Evolutionary conservation across 2,329 filamentous ascomycete genomes (phyloP).

Genomic region (Pseudogymnoascus sp.): DNA sequence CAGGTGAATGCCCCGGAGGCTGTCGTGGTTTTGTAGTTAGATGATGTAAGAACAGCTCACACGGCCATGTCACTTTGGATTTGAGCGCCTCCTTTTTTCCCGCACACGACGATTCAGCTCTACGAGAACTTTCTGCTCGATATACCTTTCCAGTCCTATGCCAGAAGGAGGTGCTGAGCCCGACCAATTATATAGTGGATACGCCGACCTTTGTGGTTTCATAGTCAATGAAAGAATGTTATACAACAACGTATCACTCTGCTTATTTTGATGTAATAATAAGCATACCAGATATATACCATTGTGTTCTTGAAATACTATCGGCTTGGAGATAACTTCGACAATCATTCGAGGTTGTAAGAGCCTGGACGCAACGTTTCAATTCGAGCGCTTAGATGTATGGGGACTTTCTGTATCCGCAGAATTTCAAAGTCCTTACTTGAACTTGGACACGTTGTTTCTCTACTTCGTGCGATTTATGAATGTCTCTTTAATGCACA

Average conservation of each 20-base stretch:
- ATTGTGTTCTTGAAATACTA: neutral
- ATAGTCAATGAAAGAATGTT: neutral
- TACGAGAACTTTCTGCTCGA: neutral
- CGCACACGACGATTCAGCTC: neutral
- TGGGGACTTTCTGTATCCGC: neutral
- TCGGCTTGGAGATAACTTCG: too few relatives aligned
- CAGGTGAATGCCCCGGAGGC: neutral
- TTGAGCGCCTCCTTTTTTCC: neutral
- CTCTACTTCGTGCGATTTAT: neutral
- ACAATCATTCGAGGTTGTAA: neutral
- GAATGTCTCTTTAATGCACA: neutral
- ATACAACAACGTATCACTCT: neutral
- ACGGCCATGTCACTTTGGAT: neutral
- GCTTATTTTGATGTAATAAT: neutral
- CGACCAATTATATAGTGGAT: neutral
- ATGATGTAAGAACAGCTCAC: neutral
- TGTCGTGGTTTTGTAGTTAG: neutral
- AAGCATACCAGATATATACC: neutral
- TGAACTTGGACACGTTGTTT: neutral
- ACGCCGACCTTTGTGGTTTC: neutral
- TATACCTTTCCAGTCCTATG: neutral
- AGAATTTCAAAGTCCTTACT: neutral
- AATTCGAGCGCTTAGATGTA: neutral
- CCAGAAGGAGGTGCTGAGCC: neutral
- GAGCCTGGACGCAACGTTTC: neutral